Percentiles rank a stretch among this genome's conserved stretches.
Evolutionary conservation across 495 filamentous ascomycete genomes (phyloP).

Genomic region (Symbiotaphrina buchneri): DNA sequence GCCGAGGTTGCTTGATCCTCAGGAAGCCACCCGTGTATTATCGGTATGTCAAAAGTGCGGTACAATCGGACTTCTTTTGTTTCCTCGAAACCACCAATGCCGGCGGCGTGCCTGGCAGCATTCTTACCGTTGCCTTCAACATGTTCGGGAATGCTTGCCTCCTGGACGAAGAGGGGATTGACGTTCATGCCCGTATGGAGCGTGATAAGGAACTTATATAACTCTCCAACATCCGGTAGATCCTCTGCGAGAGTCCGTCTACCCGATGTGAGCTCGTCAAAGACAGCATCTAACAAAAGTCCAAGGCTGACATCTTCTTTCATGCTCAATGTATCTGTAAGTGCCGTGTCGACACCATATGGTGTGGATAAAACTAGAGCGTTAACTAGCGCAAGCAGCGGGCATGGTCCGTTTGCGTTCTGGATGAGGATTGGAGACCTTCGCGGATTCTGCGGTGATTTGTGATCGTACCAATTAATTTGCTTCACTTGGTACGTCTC

Average conservation of each 20-base stretch:
- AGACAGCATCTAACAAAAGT: constrained; percentile 63
- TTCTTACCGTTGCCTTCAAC: constrained; percentile 20
- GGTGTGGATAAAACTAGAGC: constrained; percentile 65
- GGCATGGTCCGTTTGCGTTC: constrained; percentile 86
- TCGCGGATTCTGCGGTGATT: constrained; percentile 16
- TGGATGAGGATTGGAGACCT: constrained; percentile 69
- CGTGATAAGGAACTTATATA: constrained; percentile 70
- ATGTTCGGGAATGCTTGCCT: constrained; percentile 15
- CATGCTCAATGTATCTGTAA: constrained; percentile 50
- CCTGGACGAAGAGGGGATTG: constrained; percentile 59
- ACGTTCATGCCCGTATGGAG: constrained; percentile 97
- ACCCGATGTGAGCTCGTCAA: constrained; percentile 73
- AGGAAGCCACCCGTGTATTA: constrained; percentile 91
- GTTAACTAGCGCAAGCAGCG: constrained; percentile 82
- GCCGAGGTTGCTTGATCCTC: constrained; percentile 34
- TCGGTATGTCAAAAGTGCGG: constrained; percentile 61
- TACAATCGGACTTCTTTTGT: constrained; percentile 75
- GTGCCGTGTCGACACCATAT: constrained; percentile 33
- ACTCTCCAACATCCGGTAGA: constrained; percentile 67
- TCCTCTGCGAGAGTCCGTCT: constrained; percentile 24
- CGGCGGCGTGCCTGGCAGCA: constrained; percentile 4
- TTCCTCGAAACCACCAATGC: constrained; percentile 50
- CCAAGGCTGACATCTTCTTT: constrained; percentile 78
- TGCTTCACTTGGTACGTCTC: constrained; percentile 54
- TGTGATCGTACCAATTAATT: constrained; percentile 34